Evolutionary conservation across 78 protist genomes (phyloP), one percentile per base, ranked within the genome.

Genomic region (Cavenderia fasciculata): DNA sequence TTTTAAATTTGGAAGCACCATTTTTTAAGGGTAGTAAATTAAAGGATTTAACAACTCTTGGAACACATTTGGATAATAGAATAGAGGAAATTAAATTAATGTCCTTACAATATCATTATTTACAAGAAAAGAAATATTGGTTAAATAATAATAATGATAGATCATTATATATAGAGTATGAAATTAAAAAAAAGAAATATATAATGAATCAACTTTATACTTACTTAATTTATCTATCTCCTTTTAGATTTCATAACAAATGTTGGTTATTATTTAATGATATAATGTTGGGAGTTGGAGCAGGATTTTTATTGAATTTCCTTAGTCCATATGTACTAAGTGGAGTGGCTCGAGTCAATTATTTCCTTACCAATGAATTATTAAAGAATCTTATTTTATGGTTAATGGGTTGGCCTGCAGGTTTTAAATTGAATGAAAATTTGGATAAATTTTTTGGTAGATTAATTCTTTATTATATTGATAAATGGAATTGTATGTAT

Each of bases 331-430:
- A 51, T 78, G 87, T 78, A 34, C 68, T 78, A 1, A 25, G 21
- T 21, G 56, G 41, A 33, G 40, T 79, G 38, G 34, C 51, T 18
- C 49, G 41, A 29, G 21, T 79, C 33, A 79, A 79, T 38, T 54
- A 33, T 44, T 41, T 62, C 34, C 19, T 79, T n/a, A 79, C 70
- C 34, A 86, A 86, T 23, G 74, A 86, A 44, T 21, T 86, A 34
- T 34, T 86, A 11, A 70, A 68, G 23, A 59, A 51, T 36, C 71
- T 65, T 2, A 89, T 92, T 27, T 29, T 56, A 6, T 94, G 96
- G 96, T 43, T 94, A 36, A 94, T 94, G 96, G 94, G 94, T 0
- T 54, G 85, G 87, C 96, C 96, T 0, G 87, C 92, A 10, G 96
- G 96, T 21, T 66, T 94, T 62, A 94, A 94, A 78, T 66, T 94